Conservation (phyloP, 768 basidiomycete genomes). For the Podaxis pistillaris region DNA sequence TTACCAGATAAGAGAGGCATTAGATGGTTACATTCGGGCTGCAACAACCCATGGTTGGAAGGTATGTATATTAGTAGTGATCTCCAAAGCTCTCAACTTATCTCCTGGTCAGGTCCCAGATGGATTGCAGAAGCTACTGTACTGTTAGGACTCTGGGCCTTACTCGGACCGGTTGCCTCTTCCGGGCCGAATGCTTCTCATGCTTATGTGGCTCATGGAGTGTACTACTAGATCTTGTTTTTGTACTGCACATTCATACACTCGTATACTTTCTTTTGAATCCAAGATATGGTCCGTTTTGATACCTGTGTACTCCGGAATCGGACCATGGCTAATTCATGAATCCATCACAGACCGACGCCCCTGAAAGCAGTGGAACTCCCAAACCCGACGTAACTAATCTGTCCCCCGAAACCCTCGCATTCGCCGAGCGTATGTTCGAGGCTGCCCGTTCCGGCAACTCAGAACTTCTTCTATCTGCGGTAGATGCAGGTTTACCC, state of each 20-base stretch:
- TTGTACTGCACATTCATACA: conserved; percentile 3
- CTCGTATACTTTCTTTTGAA: background rate
- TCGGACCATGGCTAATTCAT: background rate
- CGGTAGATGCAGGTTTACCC: conserved; percentile 69
- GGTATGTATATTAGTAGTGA: conserved; percentile 27
- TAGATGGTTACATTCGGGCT: conserved; percentile 64
- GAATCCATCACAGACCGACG: background rate
- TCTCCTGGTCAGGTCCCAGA: conserved; percentile 25
- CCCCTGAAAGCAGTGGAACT: background rate
- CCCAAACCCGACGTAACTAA: conserved; percentile 19
- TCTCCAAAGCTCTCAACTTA: background rate
- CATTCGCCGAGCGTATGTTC: conserved; percentile 72
- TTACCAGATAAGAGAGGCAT: conserved; percentile 55
- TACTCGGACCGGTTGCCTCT: background rate
- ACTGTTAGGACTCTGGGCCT: background rate
- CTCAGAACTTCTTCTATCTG: conserved; percentile 48
- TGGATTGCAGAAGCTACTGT: conserved; percentile 13
- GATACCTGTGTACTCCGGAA: background rate
- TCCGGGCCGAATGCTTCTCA: background rate
- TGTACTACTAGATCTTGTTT: too few relatives aligned
- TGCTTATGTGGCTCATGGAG: background rate
- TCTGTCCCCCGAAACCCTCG: conserved; percentile 42
- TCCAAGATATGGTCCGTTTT: conserved; percentile 6
- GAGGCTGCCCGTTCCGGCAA: conserved; percentile 68
- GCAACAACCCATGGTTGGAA: conserved; percentile 66